These are phyloP conservation scores for Penicillium flavigenum DNA, from an alignment of 495 filamentous ascomycete genomes.

Conservation along the genomic window DNA sequence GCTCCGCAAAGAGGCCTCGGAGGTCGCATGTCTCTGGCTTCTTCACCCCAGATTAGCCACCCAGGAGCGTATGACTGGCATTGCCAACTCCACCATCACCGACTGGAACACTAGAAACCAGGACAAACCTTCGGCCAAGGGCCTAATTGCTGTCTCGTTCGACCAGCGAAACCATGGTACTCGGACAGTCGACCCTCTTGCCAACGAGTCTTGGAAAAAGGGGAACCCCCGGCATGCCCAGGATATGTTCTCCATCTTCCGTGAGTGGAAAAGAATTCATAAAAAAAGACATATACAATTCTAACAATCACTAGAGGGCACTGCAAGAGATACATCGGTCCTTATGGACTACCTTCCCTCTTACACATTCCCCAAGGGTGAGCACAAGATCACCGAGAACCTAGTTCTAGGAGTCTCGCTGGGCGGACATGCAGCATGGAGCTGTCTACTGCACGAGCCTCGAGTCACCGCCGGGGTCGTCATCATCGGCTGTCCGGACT, in stretches of 20 bases:
- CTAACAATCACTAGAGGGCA: conserved; percentile 55
- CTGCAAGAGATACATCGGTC: conserved; percentile 68
- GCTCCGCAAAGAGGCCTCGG: conserved; percentile 47
- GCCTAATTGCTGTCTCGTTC: conserved; percentile 77
- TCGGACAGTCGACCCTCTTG: conserved; percentile 54
- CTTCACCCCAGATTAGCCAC: conserved; percentile 73
- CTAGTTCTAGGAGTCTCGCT: conserved; percentile 79
- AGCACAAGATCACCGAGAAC: conserved; percentile 61
- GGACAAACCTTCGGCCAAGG: conserved; percentile 30
- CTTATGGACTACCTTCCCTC: conserved; percentile 72
- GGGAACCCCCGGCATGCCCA: conserved; percentile 82
- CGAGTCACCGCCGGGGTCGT: conserved; percentile 72
- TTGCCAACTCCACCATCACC: conserved; percentile 54
- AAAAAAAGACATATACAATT: neutral
- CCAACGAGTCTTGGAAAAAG: conserved; percentile 73
- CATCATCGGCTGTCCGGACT: conserved; percentile 90
- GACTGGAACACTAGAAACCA: conserved; percentile 54
- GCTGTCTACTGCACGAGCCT: conserved; percentile 72
- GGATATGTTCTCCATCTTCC: conserved; percentile 76
- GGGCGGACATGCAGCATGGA: conserved; percentile 88
- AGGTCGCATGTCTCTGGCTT: conserved; percentile 79
- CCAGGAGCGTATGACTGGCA: conserved; percentile 66
- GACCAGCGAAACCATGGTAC: conserved; percentile 91
- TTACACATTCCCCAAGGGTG: conserved; percentile 62
- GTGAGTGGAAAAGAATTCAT: conserved; percentile 33